Evolutionary conservation across 176 grass and related monocot genomes (phyloP), one percentile per base, ranked within the genome.

Genomic region (Oropetium thomaeum): DNA sequence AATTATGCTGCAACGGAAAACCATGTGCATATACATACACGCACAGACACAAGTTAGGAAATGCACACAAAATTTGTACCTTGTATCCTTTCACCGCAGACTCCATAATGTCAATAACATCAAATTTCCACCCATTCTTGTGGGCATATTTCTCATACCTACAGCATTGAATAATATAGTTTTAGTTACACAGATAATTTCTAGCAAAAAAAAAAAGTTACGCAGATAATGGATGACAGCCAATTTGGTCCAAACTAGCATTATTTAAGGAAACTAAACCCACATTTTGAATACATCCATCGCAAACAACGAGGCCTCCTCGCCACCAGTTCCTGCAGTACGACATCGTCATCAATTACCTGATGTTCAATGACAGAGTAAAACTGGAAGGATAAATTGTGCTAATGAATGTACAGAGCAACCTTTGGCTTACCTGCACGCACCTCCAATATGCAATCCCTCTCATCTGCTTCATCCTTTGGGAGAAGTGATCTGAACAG

Each of bases 281-380:
- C 62, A 97, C 91, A 98, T 98, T 84, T 68, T 92, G 65, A 98
- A 98, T 81, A 98, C 77, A 74, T 98, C 89, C 95, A 98, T 90
- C 27, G 95, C 91, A 81, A 98, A 98, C 20, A 98, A 85, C 51
- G 95, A 98, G 14, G 91, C 95, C 75, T 98, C 95, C 74, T 94
- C 95, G 69, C 95, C 95, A 64, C 95, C 95, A 79, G 91, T 94
- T 73, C 90, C 93, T 97, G 82, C 47, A 65, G 77, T 22, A 73
- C 43, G 30, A 45, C 42, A 83, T 42, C 35, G 78, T 69, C 38
- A 26, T 23, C 63, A 85, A 76, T 41, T 67, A 67, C 37, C 32
- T 58, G 22, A 28, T 45, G 2, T 51, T 14, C 41, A 51, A n/a
- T 35, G 32, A 58, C 25, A 77, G 14, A 71, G 67, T 13, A 4